Percentiles rank a stretch among this genome's conserved stretches.
phyloP scores from a whole-genome alignment of 2,329 filamentous ascomycete genomes.

The Seiridium unicorne region DNA sequence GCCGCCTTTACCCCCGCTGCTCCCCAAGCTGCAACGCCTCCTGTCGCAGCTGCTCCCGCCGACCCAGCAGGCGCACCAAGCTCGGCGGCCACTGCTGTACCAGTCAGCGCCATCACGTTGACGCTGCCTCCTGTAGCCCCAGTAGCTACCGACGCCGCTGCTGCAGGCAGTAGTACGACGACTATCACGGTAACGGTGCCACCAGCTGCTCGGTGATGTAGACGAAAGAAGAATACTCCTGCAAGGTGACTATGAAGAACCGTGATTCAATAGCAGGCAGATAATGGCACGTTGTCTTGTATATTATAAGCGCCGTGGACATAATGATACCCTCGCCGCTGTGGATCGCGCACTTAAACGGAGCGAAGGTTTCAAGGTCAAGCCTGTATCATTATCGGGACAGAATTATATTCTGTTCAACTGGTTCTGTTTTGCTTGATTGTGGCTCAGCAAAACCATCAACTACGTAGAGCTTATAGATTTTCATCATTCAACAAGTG shows the following conservation, averaged over 20 bases:
- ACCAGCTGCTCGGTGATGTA: background rate
- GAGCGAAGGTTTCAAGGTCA: background rate
- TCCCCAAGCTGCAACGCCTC: background rate
- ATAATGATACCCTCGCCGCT: background rate
- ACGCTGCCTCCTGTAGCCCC: background rate
- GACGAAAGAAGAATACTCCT: background rate
- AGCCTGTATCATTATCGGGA: no score
- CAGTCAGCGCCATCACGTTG: background rate
- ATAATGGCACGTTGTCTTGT: background rate
- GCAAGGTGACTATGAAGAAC: background rate
- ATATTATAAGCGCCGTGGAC: background rate
- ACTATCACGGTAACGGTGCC: background rate
- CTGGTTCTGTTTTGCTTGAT: no score
- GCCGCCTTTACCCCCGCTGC: conserved; percentile 25
- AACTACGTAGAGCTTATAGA: no score
- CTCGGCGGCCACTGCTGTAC: background rate
- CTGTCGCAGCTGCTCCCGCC: conserved; percentile 5
- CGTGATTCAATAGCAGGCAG: no score
- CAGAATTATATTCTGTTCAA: no score
- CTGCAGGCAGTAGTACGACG: background rate
- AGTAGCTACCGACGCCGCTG: background rate
- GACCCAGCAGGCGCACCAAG: background rate
- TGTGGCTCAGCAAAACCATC: no score
- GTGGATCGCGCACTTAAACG: background rate
- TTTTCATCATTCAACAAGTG: no score